Evolutionary conservation across 331 rosid species (phyloP).

Genomic region (Quercus tomentella): DNA sequence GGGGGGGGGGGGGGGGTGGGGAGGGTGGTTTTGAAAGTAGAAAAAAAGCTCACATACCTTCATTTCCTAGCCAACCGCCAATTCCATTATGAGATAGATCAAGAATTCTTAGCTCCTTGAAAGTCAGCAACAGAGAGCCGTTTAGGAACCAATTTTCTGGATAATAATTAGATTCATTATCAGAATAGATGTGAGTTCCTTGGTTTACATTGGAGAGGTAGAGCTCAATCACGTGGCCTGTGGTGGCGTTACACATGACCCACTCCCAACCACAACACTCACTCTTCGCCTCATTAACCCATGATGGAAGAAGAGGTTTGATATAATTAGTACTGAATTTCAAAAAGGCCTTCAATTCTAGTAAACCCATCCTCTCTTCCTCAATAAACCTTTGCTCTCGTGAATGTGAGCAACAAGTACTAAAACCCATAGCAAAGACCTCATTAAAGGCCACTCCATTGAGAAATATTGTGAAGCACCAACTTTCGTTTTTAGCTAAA

Average conservation of each 20-base stretch:
- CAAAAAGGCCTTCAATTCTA: background rate
- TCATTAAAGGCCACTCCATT: background rate
- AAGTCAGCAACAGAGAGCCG: no score
- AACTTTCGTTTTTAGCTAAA: no score
- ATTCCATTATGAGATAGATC: background rate
- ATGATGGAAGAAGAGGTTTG: background rate
- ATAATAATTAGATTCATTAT: no score
- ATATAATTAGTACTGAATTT: background rate
- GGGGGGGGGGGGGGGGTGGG: rapidly evolving
- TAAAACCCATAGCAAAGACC: background rate
- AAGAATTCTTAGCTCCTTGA: no score
- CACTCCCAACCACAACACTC: background rate
- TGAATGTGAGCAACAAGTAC: background rate
- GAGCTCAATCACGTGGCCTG: background rate
- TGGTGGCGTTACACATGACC: background rate
- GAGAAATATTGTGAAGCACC: no score
- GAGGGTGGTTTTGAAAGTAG: no score
- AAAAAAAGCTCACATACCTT: background rate
- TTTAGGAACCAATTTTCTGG: no score
- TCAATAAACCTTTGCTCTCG: background rate
- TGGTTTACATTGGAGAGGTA: background rate
- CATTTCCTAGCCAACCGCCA: background rate
- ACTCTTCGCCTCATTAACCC: background rate
- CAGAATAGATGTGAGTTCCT: no score
- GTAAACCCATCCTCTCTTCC: background rate